Percentiles rank a stretch among this genome's conserved stretches.
These are phyloP conservation scores for Tetrapisispora iriomotensis DNA, from an alignment of 805 yeast genomes.

Conservation along the genomic window DNA sequence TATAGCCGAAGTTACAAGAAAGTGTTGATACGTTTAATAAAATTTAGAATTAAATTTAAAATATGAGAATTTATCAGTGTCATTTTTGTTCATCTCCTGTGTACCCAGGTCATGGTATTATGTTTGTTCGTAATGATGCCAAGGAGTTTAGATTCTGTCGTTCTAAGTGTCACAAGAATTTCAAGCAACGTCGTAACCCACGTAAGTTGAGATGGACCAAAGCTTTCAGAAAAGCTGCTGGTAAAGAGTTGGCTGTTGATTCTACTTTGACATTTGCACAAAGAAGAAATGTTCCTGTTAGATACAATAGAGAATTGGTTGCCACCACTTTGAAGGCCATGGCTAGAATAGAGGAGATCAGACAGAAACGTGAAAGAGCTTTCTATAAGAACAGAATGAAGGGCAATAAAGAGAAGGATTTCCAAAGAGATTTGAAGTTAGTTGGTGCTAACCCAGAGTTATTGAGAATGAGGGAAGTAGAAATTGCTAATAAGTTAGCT, in stretches of 20 bases:
- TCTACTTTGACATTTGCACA: conserved; percentile 93
- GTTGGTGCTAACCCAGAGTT: conserved; percentile 84
- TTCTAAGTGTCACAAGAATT: conserved; percentile 94
- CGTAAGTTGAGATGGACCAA: conserved; percentile 97
- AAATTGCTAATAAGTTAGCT: conserved; percentile 66
- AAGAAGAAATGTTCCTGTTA: conserved; percentile 94
- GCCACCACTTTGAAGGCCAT: conserved; percentile 90
- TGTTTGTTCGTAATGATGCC: conserved; percentile 97
- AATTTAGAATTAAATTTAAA: too few relatives aligned
- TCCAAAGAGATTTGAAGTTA: conserved; percentile 77
- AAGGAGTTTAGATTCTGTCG: conserved; percentile 96
- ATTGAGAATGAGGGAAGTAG: conserved; percentile 88
- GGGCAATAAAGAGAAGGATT: conserved; percentile 83
- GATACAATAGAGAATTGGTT: conserved; percentile 94
- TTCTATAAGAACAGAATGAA: conserved; percentile 99
- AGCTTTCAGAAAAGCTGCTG: conserved; percentile 98
- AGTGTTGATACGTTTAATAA: too few relatives aligned
- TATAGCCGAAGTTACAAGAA: too few relatives aligned
- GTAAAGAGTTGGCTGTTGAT: conserved; percentile 96
- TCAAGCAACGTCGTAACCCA: conserved; percentile 97
- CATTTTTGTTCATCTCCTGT: conserved; percentile 98
- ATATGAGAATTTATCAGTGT: conserved; percentile 81
- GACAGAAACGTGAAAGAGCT: conserved; percentile 93
- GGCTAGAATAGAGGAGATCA: conserved; percentile 92
- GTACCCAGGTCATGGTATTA: conserved; percentile 89